A percentile compares a stretch with the other conserved stretches of the same genome.
Evolutionary conservation across 2,329 filamentous ascomycete genomes (phyloP).

Genomic region (Aspergillus amoenus): DNA sequence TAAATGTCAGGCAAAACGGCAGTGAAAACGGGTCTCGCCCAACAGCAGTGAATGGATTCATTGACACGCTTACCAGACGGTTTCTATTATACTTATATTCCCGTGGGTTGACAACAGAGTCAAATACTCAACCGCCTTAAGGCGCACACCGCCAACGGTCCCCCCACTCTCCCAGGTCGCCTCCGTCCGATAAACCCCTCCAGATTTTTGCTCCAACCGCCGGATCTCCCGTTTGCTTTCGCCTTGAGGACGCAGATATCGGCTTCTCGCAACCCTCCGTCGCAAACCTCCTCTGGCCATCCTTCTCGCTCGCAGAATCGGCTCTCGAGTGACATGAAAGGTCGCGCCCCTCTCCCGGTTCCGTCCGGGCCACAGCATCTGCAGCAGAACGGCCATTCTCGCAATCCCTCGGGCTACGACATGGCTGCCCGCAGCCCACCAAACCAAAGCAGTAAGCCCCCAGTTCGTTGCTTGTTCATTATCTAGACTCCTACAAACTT

Average conservation of each 20-base stretch:
- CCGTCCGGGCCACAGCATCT: slow-evolving; percentile 31
- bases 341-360: slow-evolving; percentile 40
- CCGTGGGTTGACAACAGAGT: neutral
- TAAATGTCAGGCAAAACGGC: neutral
- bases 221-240: neutral
- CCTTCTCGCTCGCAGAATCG: slow-evolving; percentile 27
- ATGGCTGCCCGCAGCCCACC: slow-evolving; percentile 49
- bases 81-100: neutral
- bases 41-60: neutral
- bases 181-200: slow-evolving; percentile 26
- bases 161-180: slow-evolving; percentile 12
- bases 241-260: slow-evolving; percentile 23
- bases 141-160: slow-evolving; percentile 10
- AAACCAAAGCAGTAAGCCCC: slow-evolving; percentile 43
- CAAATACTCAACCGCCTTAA: neutral
- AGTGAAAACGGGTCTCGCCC: neutral
- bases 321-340: slow-evolving; percentile 41
- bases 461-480: neutral
- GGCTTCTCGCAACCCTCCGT: slow-evolving; percentile 21
- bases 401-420: slow-evolving; percentile 44
- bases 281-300: slow-evolving; percentile 22
- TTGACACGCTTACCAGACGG: neutral
- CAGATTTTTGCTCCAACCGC: slow-evolving; percentile 17
- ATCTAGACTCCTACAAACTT: neutral
- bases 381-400: slow-evolving; percentile 44